Base-by-base conservation (phyloP, 495 filamentous ascomycete genomes). In the Lasiosphaeria miniovina region DNA sequence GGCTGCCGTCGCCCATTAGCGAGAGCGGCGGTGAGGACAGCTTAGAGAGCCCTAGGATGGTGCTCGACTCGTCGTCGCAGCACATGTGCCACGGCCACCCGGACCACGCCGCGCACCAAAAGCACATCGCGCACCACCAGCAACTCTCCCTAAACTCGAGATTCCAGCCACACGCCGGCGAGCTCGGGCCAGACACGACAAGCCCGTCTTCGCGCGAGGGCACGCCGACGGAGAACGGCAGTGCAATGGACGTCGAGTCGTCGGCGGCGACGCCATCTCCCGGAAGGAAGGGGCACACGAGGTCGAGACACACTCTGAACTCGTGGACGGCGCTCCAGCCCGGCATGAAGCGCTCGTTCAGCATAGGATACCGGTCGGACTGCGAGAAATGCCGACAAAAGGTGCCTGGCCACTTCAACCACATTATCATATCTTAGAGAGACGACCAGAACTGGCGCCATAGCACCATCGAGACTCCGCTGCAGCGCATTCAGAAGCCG, bases 331-430 rank as follows among this genome's bases (percentile, higher is more conserved):
- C 70, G 31, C 60, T 67, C n/a, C 80, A 74, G 68, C 80, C 70
- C 11, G 76, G 74, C 61, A 84, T 84, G 76, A 91, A 86, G 72
- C 81, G 81, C 62, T 80, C 82, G 35, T 85, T 95, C 65, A 86
- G 84, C 61, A 92, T 96, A 86, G 91, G 91, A 17, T 94, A 88
- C 73, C 80, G 90, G 45, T 84, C 87, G 11, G 90, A 93, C 71
- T 96, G 91, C 72, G 90, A 92, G 55, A 93, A 93, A 74, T 96
- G 91, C 71, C 82, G 80, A 53, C 78, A 78, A 64, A 88, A 85
- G 71, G 87, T 93, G 35, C 91, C 90, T 0, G 91, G 91, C 0
- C 91, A 96, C 71, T 93, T 92, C 65, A 92, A 87, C 65, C 91
- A 96, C 72, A 91, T 93, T 50, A 83, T 90, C 41, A 71, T 81